These are phyloP conservation scores for Colletotrichum higginsianum DNA, from an alignment of 2,329 filamentous ascomycete species.

Conservation along the genomic window DNA sequence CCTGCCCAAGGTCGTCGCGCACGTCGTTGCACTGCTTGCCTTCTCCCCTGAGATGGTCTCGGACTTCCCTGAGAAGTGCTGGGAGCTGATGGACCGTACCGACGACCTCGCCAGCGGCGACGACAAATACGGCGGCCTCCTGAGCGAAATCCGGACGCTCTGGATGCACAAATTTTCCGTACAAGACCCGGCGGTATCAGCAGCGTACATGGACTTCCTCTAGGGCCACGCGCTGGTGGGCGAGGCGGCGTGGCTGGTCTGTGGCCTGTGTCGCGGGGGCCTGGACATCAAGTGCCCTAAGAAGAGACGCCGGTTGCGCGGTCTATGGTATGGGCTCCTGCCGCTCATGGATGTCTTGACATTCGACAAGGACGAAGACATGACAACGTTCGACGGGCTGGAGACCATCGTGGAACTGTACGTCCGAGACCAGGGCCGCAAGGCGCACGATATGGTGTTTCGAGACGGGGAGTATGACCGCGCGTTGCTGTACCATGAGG, in stretches of 20 bases:
- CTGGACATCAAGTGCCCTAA: neutral
- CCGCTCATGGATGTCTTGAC: slow-evolving; percentile 7
- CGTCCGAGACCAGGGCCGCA: neutral
- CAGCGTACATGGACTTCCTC: slow-evolving; percentile 30
- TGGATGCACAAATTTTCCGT: neutral
- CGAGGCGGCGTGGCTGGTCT: slow-evolving; percentile 26
- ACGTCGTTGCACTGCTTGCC: slow-evolving; percentile 42
- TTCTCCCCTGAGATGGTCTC: slow-evolving; percentile 20
- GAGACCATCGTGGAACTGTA: neutral
- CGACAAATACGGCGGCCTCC: neutral
- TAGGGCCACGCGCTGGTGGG: neutral
- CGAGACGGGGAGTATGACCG: neutral
- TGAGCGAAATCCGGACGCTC: neutral
- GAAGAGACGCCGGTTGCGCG: neutral
- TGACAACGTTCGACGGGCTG: neutral
- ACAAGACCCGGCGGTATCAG: neutral
- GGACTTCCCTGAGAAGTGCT: neutral
- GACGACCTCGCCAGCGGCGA: neutral
- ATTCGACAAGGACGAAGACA: neutral
- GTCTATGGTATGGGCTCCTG: neutral
- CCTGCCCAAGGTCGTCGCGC: slow-evolving; percentile 34
- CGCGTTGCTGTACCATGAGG: slow-evolving; percentile 5
- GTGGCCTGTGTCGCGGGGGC: neutral
- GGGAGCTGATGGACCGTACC: neutral
- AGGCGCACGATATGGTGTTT: slow-evolving; percentile 20